Percentiles rank a stretch among this genome's conserved stretches.
Conservation (phyloP, 805 yeast species). For the Isabelozyma pseudorhagii region DNA sequence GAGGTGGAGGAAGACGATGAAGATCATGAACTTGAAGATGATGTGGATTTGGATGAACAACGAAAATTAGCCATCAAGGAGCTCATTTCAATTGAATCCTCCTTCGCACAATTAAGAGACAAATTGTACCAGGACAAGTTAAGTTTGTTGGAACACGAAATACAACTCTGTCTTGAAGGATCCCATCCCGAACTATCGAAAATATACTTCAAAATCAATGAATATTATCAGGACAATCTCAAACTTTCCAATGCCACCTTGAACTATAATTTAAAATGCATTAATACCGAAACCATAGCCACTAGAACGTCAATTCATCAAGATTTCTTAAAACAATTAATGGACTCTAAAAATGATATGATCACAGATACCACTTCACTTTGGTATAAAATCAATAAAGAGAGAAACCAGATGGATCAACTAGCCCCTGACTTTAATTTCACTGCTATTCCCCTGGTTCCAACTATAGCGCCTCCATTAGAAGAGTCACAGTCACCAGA, state of each 20-base stretch:
- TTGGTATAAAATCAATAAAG: constrained; percentile 92
- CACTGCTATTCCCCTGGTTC: constrained; percentile 34
- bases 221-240: constrained; percentile 69
- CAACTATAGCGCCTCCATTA: constrained; percentile 9
- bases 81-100: constrained; percentile 76
- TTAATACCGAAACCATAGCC: constrained; percentile 78
- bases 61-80: constrained; percentile 66
- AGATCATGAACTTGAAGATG: constrained; percentile 11
- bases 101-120: constrained; percentile 85
- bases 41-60: constrained; percentile 32
- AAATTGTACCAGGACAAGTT: constrained; percentile 80
- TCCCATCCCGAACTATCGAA: constrained; percentile 86
- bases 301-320: constrained; percentile 80
- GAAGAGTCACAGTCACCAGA: not conserved
- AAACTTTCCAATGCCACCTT: constrained; percentile 39
- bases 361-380: constrained; percentile 71
- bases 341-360: constrained; percentile 64
- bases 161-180: constrained; percentile 83
- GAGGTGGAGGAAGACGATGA: constrained; percentile 9
- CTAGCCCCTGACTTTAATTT: constrained; percentile 53
- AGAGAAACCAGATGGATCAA: constrained; percentile 77
- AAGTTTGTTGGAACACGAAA: constrained; percentile 71
- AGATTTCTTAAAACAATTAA: constrained; percentile 64
- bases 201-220: constrained; percentile 67
- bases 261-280: constrained; percentile 67